Conservation (phyloP, 75 land plant species). For the Pinus albicaulis region DNA sequence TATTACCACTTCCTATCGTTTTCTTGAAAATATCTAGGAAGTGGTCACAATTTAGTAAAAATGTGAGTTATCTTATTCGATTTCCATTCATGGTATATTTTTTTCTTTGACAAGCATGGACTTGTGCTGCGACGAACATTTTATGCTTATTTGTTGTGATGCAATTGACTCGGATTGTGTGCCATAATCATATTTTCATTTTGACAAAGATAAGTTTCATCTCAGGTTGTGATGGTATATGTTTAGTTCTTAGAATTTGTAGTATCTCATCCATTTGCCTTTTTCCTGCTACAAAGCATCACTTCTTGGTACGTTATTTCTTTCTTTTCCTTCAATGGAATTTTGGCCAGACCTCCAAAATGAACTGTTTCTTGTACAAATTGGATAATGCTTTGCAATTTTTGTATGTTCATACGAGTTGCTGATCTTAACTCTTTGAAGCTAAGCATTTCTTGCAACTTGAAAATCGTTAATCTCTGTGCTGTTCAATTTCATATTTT, state of each 20-base stretch:
- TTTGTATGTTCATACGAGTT: neutral
- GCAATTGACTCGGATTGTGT: neutral
- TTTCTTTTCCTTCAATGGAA: neutral
- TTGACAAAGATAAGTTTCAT: neutral
- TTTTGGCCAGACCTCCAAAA: no score
- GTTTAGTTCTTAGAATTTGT: neutral
- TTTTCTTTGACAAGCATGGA: neutral
- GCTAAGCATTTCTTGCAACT: neutral
- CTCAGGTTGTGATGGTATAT: neutral
- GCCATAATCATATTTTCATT: no score
- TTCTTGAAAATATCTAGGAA: constrained; percentile 1
- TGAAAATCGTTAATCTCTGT: neutral
- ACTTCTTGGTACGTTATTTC: neutral
- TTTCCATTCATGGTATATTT: neutral
- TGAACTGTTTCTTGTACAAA: no score
- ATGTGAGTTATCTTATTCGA: neutral
- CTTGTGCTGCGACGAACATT: neutral
- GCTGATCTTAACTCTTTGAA: neutral
- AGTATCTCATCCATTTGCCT: neutral
- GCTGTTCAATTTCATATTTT: neutral
- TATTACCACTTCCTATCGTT: constrained; percentile 14
- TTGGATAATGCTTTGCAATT: neutral
- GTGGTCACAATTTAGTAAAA: neutral
- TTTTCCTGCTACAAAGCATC: neutral
- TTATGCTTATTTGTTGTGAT: neutral